These are phyloP conservation scores for Tillandsia fasciculata DNA, from an alignment of 176 grass and related monocot species.

Conservation along the genomic window DNA sequence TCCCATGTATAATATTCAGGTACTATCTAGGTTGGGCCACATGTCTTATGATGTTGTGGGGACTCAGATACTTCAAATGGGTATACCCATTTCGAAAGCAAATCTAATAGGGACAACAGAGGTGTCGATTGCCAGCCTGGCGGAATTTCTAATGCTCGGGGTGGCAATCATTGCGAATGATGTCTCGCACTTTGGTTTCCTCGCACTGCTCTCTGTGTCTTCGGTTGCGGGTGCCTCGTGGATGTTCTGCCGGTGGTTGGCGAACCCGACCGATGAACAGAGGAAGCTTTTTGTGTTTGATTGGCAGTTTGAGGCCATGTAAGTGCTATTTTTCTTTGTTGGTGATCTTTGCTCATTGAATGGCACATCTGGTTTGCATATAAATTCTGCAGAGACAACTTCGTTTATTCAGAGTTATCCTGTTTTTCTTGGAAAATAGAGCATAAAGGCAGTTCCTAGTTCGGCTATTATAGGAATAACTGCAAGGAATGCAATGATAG, in stretches of 20 bases:
- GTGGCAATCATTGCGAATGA: slow-evolving; percentile 88
- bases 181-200: slow-evolving; percentile 83
- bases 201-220: slow-evolving; percentile 70
- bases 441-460: too few relatives aligned
- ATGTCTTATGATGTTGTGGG: slow-evolving; percentile 98
- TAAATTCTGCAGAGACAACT: too few relatives aligned
- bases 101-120: slow-evolving; percentile 92
- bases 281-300: slow-evolving; percentile 71
- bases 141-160: slow-evolving; percentile 83
- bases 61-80: slow-evolving; percentile 92
- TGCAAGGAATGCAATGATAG: too few relatives aligned
- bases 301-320: slow-evolving; percentile 28
- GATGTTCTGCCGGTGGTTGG: slow-evolving; percentile 82
- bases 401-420: too few relatives aligned
- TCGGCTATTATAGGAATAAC: too few relatives aligned
- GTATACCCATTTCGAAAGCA: slow-evolving; percentile 77
- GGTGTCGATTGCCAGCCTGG: slow-evolving; percentile 89
- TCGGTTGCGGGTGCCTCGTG: slow-evolving; percentile 59
- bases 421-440: too few relatives aligned
- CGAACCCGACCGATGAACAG: slow-evolving; percentile 90
- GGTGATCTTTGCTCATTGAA: too few relatives aligned
- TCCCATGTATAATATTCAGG: slow-evolving; percentile 33
- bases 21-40: slow-evolving; percentile 72
- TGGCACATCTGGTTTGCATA: too few relatives aligned
- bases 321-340: not conserved